These are phyloP conservation scores for Fusarium sp. DNA, from an alignment of 2,329 filamentous ascomycete species.

Conservation along the genomic window DNA sequence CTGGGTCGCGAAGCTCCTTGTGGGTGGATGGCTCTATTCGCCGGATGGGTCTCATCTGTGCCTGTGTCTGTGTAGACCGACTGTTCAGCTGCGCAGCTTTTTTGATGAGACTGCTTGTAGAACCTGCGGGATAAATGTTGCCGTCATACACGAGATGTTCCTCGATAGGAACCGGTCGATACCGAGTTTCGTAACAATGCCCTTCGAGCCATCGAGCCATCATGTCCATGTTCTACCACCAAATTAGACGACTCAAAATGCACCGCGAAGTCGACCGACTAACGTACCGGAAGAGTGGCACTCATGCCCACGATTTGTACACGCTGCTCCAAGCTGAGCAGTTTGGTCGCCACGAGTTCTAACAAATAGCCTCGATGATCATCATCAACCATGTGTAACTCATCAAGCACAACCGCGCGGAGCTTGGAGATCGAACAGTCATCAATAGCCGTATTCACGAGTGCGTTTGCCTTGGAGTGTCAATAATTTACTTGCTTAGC, in stretches of 20 bases:
- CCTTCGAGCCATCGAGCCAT: constrained; percentile 77
- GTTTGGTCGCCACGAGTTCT: constrained; percentile 78
- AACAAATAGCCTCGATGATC: constrained; percentile 79
- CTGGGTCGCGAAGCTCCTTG: constrained; percentile 71
- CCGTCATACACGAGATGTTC: constrained; percentile 80
- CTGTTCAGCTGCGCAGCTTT: constrained; percentile 63
- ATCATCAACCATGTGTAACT: constrained; percentile 86
- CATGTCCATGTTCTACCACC: constrained; percentile 71
- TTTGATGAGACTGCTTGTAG: constrained; percentile 66
- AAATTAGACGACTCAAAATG: not conserved
- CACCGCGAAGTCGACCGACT: no score
- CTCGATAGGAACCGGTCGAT: constrained; percentile 79
- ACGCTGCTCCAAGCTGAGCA: constrained; percentile 73
- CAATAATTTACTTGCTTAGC: not conserved
- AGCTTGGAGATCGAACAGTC: constrained; percentile 74
- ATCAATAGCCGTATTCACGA: constrained; percentile 78
- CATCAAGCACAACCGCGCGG: constrained; percentile 76
- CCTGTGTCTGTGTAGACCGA: constrained; percentile 46
- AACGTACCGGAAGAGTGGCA: constrained; percentile 75
- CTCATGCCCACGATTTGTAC: constrained; percentile 84
- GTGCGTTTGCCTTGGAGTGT: constrained; percentile 71
- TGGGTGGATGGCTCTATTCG: constrained; percentile 65
- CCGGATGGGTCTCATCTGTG: constrained; percentile 54
- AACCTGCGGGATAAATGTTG: constrained; percentile 69
- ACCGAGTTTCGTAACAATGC: constrained; percentile 77